A percentile compares a stretch with the other conserved stretches of the same genome.
phyloP scores from a whole-genome alignment of 352 stramenopile species.

The Pythium rishiriense region DNA sequence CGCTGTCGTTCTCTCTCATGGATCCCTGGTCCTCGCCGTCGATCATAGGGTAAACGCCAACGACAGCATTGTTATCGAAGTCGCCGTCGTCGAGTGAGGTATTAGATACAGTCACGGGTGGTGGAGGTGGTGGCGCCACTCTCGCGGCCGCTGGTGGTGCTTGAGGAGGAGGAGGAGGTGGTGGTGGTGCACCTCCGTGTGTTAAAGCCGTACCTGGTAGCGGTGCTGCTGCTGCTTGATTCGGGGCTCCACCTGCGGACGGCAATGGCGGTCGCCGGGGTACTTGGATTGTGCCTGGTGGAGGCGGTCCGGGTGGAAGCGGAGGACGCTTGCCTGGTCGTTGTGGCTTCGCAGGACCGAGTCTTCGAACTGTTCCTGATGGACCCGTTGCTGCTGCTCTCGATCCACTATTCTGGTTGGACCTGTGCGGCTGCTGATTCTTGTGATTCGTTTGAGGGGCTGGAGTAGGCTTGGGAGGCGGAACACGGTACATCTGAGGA shows the following conservation, averaged over 20 bases:
- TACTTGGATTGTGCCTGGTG: constrained; percentile 62
- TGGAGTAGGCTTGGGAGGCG: constrained; percentile 24
- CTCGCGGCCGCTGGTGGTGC: background rate
- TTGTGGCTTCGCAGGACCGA: constrained; percentile 2
- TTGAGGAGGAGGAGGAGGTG: constrained; percentile 13
- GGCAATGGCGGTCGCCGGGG: constrained; percentile 58
- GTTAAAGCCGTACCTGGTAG: background rate
- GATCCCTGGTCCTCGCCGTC: background rate
- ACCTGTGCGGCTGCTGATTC: background rate
- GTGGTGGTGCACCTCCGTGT: background rate
- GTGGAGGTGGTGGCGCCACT: constrained; percentile 17
- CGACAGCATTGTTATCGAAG: constrained; percentile 6
- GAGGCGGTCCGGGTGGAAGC: constrained; percentile 50
- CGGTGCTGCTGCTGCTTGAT: background rate
- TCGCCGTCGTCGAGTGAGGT: background rate
- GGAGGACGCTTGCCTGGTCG: constrained; percentile 67
- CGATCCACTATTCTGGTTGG: background rate
- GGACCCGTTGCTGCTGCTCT: background rate
- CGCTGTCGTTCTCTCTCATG: background rate
- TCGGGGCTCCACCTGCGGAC: constrained; percentile 18
- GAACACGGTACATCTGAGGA: constrained; percentile 59
- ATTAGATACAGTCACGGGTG: constrained; percentile 20
- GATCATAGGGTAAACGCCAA: constrained; percentile 28
- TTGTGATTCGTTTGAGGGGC: background rate
- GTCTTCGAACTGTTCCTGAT: constrained; percentile 12